A percentile compares a stretch with the other conserved stretches of the same genome.
phyloP scores from a whole-genome alignment of 805 yeast species.

The Candida caryicola region DNA sequence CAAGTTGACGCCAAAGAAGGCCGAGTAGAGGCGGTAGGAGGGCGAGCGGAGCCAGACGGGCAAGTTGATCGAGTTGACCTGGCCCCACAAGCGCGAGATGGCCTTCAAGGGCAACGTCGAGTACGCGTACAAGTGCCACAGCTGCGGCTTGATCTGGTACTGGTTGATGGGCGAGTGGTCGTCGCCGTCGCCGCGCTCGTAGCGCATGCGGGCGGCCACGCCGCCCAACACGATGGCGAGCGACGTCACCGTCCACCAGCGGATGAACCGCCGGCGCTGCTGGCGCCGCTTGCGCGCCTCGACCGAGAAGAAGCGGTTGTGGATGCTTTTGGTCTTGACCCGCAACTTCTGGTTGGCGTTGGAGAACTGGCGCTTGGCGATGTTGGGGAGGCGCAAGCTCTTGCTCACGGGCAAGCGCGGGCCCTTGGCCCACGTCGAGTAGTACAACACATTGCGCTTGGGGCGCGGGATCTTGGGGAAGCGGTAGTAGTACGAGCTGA shows the following conservation, averaged over 20 bases:
- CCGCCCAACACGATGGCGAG: conserved; percentile 53
- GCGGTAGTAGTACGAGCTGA: conserved; percentile 32
- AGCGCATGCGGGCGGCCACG: conserved; percentile 46
- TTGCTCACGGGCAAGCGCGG: conserved; percentile 18
- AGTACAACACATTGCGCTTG: conserved; percentile 51
- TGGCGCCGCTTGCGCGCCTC: conserved; percentile 41
- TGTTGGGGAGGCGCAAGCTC: conserved; percentile 17
- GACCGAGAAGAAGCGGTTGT: conserved; percentile 39
- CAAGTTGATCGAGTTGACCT: conserved; percentile 72
- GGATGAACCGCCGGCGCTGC: conserved; percentile 39
- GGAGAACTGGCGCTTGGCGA: conserved; percentile 33
- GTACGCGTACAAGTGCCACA: conserved; percentile 89
- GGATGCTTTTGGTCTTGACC: conserved; percentile 35
- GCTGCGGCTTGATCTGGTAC: conserved; percentile 57
- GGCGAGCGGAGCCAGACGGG: conserved; percentile 89
- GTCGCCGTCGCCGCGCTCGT: conserved; percentile 34
- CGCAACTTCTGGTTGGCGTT: conserved; percentile 36
- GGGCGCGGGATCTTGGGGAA: conserved; percentile 59
- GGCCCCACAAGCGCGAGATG: conserved; percentile 92
- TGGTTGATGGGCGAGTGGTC: conserved; percentile 28
- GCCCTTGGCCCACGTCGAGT: conserved; percentile 42
- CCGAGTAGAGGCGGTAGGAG: conserved; percentile 73
- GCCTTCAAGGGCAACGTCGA: conserved; percentile 89
- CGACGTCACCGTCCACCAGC: conserved; percentile 56
- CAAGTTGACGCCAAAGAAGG: conserved; percentile 80